phyloP scores from a whole-genome alignment of 176 grass and related monocot genomes.

The Oryza meyeriana region DNA sequence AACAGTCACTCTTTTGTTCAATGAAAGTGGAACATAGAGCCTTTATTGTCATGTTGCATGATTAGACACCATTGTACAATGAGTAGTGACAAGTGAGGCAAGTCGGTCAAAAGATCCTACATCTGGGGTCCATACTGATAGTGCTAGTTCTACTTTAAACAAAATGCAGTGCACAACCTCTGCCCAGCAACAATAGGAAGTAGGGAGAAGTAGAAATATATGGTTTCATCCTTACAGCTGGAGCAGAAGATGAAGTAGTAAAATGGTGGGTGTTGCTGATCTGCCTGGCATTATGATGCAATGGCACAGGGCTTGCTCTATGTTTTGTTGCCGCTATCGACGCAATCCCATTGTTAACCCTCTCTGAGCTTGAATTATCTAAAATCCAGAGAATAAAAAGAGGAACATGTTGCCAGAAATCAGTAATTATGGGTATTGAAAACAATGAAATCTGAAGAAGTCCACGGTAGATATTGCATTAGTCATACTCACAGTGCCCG shows the following conservation, averaged over 20 bases:
- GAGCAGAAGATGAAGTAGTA: constrained; percentile 18
- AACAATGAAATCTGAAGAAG: not conserved
- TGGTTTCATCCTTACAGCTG: constrained; percentile 48
- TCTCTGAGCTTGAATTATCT: constrained; percentile 22
- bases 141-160: constrained; percentile 25
- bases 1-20: not conserved
- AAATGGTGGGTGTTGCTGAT: constrained; percentile 23
- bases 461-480: not conserved
- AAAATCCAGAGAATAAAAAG: not conserved
- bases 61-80: constrained; percentile 1
- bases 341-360: constrained; percentile 10
- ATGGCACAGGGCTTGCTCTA: constrained; percentile 31
- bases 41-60: constrained; percentile 8
- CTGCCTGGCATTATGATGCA: constrained; percentile 27
- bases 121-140: constrained; percentile 17
- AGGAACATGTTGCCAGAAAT: not conserved
- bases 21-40: not conserved
- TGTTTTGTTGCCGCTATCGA: not conserved
- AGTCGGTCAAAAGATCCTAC: constrained; percentile 29
- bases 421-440: not conserved
- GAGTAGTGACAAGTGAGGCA: constrained; percentile 9
- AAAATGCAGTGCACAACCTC: constrained; percentile 3
- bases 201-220: not conserved
- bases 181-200: not conserved
- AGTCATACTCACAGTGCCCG: constrained; percentile 35